Evolutionary conservation across 805 yeast genomes (phyloP).

Genomic region (Ogataea chonburiensis): DNA sequence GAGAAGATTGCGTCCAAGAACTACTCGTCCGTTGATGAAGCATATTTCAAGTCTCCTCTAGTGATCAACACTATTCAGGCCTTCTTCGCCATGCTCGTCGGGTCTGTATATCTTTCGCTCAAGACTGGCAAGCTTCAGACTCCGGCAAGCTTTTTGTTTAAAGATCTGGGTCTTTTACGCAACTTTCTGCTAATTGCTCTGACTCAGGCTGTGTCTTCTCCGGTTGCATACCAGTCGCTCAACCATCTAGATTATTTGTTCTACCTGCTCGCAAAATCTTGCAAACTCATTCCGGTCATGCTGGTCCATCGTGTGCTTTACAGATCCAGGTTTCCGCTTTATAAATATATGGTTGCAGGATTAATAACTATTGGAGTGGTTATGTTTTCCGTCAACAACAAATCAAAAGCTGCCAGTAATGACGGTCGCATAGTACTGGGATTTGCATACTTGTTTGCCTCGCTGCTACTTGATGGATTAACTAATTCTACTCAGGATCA

Average conservation of each 20-base stretch:
- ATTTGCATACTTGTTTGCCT: constrained; percentile 50
- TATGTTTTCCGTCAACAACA: constrained; percentile 54
- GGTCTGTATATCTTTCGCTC: constrained; percentile 53
- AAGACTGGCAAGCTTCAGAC: constrained; percentile 31
- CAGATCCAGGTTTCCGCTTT: constrained; percentile 64
- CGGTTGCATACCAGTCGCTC: constrained; percentile 76
- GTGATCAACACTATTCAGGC: constrained; percentile 78
- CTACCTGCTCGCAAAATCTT: constrained; percentile 82
- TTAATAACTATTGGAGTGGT: constrained; percentile 83
- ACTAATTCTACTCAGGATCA: constrained; percentile 94
- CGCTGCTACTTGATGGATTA: constrained; percentile 83
- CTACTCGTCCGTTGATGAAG: constrained; percentile 46
- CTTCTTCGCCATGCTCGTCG: constrained; percentile 65
- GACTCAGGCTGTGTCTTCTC: constrained; percentile 79
- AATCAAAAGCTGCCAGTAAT: constrained; percentile 29
- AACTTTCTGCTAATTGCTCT: constrained; percentile 55
- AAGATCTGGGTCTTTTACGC: constrained; percentile 31
- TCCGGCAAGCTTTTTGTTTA: constrained; percentile 36
- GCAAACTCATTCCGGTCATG: constrained; percentile 95
- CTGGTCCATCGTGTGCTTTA: constrained; percentile 72
- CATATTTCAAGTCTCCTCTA: constrained; percentile 67
- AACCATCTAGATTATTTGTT: constrained; percentile 85
- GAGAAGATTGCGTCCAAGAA: constrained; percentile 80
- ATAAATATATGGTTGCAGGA: constrained; percentile 75
- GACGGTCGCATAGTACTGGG: constrained; percentile 56